Percentiles rank a stretch among this genome's conserved stretches.
Conservation (phyloP, 2,329 filamentous ascomycete species). For the Botrytis cinerea region DNA sequence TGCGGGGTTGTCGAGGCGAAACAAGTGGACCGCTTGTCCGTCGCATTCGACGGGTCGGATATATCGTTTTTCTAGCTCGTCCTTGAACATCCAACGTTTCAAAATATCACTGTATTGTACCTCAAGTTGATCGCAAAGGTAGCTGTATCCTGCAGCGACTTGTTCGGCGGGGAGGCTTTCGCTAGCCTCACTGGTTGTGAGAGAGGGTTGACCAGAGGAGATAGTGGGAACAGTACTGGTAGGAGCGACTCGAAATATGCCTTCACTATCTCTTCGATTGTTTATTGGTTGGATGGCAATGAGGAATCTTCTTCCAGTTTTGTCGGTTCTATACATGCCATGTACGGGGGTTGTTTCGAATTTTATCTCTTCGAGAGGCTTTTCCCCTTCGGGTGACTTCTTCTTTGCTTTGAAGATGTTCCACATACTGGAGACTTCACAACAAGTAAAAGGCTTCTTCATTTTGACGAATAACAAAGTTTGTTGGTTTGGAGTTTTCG, state of each 20-base stretch:
- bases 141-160: conserved; percentile 25
- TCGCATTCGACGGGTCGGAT: neutral
- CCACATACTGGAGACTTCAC: neutral
- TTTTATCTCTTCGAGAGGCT: neutral
- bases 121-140: conserved; percentile 24
- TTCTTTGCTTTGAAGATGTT: neutral
- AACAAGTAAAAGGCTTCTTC: neutral
- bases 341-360: conserved; percentile 24
- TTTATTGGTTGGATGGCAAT: conserved; percentile 15
- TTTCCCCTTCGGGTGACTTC: neutral
- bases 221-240: too few relatives aligned
- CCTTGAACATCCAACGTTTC: conserved; percentile 27
- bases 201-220: neutral
- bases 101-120: conserved; percentile 28
- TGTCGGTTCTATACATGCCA: conserved; percentile 28
- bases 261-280: conserved; percentile 24
- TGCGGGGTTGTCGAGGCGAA: neutral
- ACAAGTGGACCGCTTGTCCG: neutral
- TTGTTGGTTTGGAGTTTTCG: neutral
- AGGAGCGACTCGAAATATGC: conserved; percentile 20
- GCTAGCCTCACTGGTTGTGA: neutral
- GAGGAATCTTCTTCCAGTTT: neutral
- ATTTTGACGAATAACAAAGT: neutral
- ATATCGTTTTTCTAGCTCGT: conserved; percentile 26
- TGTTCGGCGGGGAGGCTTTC: neutral